Percentiles rank a stretch among this genome's conserved stretches.
Conservation (phyloP, 495 filamentous ascomycete species). For the Aspergillus avenaceus region DNA sequence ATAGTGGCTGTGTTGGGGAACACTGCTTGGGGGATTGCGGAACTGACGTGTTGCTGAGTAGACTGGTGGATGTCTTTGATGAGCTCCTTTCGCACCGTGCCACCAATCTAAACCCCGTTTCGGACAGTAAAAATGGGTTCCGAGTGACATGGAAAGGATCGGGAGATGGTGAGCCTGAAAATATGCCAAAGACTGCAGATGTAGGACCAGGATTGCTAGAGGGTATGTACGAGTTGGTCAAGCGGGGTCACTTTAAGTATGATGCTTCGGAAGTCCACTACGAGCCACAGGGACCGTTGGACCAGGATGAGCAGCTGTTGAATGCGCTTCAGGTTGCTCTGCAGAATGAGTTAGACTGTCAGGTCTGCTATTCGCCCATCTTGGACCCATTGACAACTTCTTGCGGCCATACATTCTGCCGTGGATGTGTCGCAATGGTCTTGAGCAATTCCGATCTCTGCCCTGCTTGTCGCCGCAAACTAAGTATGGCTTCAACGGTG, state of each 20-base stretch:
- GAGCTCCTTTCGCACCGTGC: slow-evolving; percentile 28
- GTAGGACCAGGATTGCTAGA: slow-evolving; percentile 18
- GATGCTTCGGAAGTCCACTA: slow-evolving; percentile 51
- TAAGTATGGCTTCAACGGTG: slow-evolving; percentile 58
- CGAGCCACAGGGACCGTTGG: slow-evolving; percentile 32
- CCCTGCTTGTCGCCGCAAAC: slow-evolving; percentile 67
- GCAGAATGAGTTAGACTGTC: slow-evolving; percentile 74
- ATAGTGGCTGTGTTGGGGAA: slow-evolving; percentile 52
- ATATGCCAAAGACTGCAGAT: slow-evolving; percentile 15
- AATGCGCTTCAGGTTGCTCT: slow-evolving; percentile 54
- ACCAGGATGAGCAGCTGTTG: slow-evolving; percentile 40
- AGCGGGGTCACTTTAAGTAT: slow-evolving; percentile 26
- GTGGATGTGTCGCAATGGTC: slow-evolving; percentile 67
- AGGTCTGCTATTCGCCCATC: slow-evolving; percentile 78
- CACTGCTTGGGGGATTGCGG: slow-evolving; percentile 76
- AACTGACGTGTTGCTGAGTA: slow-evolving; percentile 68
- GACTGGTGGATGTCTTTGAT: slow-evolving; percentile 53
- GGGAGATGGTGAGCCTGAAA: slow-evolving; percentile 34
- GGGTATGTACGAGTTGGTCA: slow-evolving; percentile 28
- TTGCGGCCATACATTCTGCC: slow-evolving; percentile 89
- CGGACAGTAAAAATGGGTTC: slow-evolving; percentile 20
- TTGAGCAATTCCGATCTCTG: slow-evolving; percentile 74
- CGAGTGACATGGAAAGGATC: slow-evolving; percentile 37
- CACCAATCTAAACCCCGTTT: slow-evolving; percentile 13
- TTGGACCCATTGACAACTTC: slow-evolving; percentile 76